Conservation (phyloP, 2,329 filamentous ascomycete species). For the Trichoderma cornu-damae region DNA sequence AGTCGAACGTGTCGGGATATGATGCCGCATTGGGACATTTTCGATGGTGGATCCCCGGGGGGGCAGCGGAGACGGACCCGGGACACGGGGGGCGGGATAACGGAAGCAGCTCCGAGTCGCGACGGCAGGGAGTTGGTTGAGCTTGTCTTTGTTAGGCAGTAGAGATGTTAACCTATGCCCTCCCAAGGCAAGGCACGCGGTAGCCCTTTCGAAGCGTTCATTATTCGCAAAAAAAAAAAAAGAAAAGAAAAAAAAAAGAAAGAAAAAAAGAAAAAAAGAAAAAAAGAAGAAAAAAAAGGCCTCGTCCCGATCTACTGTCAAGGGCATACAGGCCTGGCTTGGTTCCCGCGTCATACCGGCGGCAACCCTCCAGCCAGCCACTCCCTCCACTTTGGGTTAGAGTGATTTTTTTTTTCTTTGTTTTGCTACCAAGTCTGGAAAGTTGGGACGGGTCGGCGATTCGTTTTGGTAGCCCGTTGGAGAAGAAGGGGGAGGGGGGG, state of each 20-base stretch:
- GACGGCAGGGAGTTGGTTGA: not conserved
- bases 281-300: too few species aligned
- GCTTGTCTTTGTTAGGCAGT: not conserved
- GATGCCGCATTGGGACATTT: conserved; percentile 3
- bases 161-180: not conserved
- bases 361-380: conserved; percentile 6
- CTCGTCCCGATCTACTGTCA: too few species aligned
- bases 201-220: not conserved
- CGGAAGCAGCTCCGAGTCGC: not conserved
- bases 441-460: not conserved
- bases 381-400: not conserved
- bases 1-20: not conserved
- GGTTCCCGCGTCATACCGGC: not conserved
- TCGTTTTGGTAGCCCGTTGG: not conserved
- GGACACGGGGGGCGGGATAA: not conserved
- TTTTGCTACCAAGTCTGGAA: not conserved
- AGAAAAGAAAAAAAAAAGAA: too few species aligned
- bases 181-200: not conserved
- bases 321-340: not conserved
- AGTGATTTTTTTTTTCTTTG: not conserved
- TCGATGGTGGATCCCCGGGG: not conserved
- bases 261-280: too few species aligned
- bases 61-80: not conserved
- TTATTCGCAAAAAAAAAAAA: too few species aligned
- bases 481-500: not conserved